Evolutionary conservation across 192 early-diverging fungal genomes (phyloP).

Genomic region (Linnemannia elongata): DNA sequence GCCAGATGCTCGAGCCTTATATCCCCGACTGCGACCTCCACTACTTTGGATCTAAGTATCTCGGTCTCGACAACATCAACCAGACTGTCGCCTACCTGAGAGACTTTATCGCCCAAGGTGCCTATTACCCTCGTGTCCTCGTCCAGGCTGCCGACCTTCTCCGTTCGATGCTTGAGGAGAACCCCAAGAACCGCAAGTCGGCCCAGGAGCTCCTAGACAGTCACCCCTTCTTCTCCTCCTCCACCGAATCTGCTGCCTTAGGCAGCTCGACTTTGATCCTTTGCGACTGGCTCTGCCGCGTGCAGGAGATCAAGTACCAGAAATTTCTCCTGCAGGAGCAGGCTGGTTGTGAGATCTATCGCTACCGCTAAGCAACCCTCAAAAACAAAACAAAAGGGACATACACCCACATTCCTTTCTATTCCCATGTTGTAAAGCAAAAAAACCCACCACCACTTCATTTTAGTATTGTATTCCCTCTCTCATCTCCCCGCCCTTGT

Average conservation of each 20-base stretch:
- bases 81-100: conserved; percentile 41
- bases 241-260: not conserved
- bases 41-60: conserved; percentile 76
- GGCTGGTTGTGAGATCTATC: conserved; percentile 46
- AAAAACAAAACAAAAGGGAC: not conserved
- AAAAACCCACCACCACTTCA: not conserved
- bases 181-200: conserved; percentile 44
- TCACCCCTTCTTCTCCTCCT: conserved; percentile 34
- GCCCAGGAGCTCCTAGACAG: conserved; percentile 41
- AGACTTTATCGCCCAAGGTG: conserved; percentile 49
- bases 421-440: not conserved
- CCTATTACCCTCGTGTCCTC: conserved; percentile 33
- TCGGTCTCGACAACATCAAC: conserved; percentile 55
- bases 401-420: not conserved
- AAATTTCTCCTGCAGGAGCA: conserved; percentile 42
- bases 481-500: not conserved
- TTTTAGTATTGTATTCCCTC: conserved; percentile 1
- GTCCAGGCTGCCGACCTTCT: conserved; percentile 44
- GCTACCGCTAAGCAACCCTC: conserved; percentile 28
- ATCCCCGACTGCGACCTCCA: conserved; percentile 74
- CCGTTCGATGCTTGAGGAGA: conserved; percentile 44
- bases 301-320: conserved; percentile 57
- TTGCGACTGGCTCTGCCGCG: conserved; percentile 54
- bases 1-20: conserved; percentile 83
- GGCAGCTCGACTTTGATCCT: conserved; percentile 25